Percentiles rank a stretch among this genome's conserved stretches.
Conservation (phyloP, 768 basidiomycete species). For the Cyclocybe aegerita region DNA sequence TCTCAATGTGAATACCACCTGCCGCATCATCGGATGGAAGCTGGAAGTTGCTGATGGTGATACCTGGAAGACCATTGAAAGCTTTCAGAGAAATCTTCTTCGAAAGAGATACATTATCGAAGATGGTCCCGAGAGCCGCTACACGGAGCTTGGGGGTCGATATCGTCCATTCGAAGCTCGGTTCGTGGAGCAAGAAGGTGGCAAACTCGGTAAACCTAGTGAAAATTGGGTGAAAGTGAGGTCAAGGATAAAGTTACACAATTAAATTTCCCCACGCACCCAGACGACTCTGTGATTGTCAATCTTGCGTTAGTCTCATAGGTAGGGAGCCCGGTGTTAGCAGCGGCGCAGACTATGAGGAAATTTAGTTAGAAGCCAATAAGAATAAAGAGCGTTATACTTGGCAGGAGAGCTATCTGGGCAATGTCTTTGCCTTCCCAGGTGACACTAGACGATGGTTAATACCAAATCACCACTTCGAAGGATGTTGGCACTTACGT, state of each 20-base stretch:
- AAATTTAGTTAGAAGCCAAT: neutral
- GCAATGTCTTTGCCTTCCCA: conserved; percentile 69
- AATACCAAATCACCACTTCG: neutral
- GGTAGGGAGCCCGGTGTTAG: conserved; percentile 65
- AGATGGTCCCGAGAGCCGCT: conserved; percentile 66
- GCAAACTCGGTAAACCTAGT: conserved; percentile 62
- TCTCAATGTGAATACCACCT: conserved; percentile 71
- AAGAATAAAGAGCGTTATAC: conserved; percentile 28
- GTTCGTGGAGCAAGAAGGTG: conserved; percentile 61
- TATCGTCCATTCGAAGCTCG: conserved; percentile 68
- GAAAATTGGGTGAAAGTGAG: neutral
- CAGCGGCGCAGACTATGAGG: conserved; percentile 59
- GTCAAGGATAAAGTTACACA: conserved; percentile 32
- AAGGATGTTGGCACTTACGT: conserved; percentile 35
- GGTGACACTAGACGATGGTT: conserved; percentile 39
- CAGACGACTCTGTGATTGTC: conserved; percentile 47
- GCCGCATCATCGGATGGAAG: conserved; percentile 66
- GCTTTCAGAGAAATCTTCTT: conserved; percentile 67
- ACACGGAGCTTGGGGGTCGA: conserved; percentile 64
- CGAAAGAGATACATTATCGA: conserved; percentile 59
- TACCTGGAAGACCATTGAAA: conserved; percentile 69
- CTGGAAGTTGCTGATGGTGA: conserved; percentile 70
- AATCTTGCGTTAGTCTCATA: conserved; percentile 52
- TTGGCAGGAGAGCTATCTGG: conserved; percentile 57
- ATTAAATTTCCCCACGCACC: conserved; percentile 13